Base-by-base conservation (phyloP, 495 filamentous ascomycete genomes). In the Penicillium alfredii region DNA sequence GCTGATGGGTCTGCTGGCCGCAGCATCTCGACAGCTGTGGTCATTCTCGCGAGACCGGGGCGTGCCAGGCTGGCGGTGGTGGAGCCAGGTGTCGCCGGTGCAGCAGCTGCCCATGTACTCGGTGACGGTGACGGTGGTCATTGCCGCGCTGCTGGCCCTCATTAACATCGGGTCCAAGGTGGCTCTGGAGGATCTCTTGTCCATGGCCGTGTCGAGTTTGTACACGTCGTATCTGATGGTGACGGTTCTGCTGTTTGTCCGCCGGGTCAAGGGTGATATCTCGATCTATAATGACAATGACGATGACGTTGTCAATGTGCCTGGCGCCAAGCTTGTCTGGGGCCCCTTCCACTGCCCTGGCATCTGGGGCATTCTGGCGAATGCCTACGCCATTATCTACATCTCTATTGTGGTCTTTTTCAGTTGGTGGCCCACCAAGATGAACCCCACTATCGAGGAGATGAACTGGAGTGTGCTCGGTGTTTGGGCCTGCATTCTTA, bases 31-130 rank as follows among this genome's bases (percentile, higher is more conserved):
- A 5, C 65, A 72, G 37, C 49, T 61, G 4, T 81, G 73, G 70
- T 65, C 76, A 1, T 81, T 82, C 47, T 70, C 78, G 3, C 49
- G 76, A 19, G 77, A 82, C 39, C 47, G 62, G 10, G 77, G 72
- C 11, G 50, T 81, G 0, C 78, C 78, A 0, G 74, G 72, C 24
- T 70, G 66, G 34, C 37, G 34, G 8, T 58, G 62, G 26, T 68
- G 77, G 32, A 58, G 51, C 23, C 53, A 64, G 24, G 34, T 50
- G 16, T 45, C 37, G 1, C 33, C 38, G 8, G 10, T 12, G 1
- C 41, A 22, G n/a, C 33, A 36, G 13, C 18, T 50, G 12, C 47
- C 47, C 6, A 40, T 42, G 15, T 50, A 38, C 29, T 47, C 66
- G 1, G 46, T 71, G 30, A 29, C 56, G 6, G 39, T 69, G 12